Evolutionary conservation across 1,284 basidiomycete genomes (phyloP).

Genomic region (Cronartium quercuum): DNA sequence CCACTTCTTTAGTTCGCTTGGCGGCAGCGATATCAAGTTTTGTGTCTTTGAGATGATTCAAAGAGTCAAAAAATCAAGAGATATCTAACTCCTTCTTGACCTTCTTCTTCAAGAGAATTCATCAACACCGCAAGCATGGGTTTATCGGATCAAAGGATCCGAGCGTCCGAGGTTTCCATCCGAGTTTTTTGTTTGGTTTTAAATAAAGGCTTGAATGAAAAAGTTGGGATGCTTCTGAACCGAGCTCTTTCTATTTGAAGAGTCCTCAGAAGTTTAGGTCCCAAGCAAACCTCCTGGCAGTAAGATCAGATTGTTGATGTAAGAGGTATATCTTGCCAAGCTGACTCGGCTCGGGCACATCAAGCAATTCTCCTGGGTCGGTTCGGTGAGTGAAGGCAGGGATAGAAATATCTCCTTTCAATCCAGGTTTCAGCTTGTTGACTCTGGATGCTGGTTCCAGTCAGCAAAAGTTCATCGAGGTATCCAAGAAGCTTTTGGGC

Average conservation of each 20-base stretch:
- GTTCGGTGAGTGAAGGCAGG: conserved; percentile 74
- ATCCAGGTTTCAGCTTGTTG: conserved; percentile 82
- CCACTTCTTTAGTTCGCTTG: conserved; percentile 98
- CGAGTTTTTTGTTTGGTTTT: too few species aligned
- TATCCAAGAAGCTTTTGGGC: conserved; percentile 96
- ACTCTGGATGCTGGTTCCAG: conserved; percentile 93
- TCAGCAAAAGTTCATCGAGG: conserved; percentile 95
- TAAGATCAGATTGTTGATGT: conserved; percentile 98
- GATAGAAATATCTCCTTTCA: conserved; percentile 80
- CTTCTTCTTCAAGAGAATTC: conserved; percentile 72
- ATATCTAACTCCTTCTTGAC: conserved; percentile 97
- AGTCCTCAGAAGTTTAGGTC: conserved; percentile 99
- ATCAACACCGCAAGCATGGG: conserved; percentile 97
- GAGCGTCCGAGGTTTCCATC: too few species aligned
- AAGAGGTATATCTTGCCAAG: conserved; percentile 99
- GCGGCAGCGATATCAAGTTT: conserved; percentile 94
- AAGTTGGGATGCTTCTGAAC: conserved; percentile 85
- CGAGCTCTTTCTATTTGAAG: conserved; percentile 85
- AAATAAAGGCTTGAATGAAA: too few species aligned
- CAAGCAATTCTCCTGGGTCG: conserved; percentile 65
- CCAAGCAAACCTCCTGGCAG: conserved; percentile 93
- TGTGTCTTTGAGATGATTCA: conserved; percentile 97
- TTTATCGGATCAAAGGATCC: too few species aligned
- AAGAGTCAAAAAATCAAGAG: conserved; percentile 97
- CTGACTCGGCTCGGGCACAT: conserved; percentile 76